These are phyloP conservation scores for Podaxis rugospora DNA, from an alignment of 768 basidiomycete genomes.

Conservation along the genomic window DNA sequence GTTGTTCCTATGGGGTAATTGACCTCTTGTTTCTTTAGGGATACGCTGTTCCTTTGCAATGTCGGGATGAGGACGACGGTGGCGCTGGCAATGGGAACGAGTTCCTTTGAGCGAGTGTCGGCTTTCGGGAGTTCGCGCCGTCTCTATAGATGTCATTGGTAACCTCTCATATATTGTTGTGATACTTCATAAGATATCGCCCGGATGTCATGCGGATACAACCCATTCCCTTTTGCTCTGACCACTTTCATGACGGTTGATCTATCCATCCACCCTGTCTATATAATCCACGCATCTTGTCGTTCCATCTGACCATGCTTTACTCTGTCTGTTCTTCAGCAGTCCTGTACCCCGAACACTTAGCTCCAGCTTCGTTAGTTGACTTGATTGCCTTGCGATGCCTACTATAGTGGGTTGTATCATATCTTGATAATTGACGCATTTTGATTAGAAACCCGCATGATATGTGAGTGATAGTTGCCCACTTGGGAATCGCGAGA, in stretches of 20 bases:
- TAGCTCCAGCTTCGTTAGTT: not conserved
- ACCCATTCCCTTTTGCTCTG: not conserved
- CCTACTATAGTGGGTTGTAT: not conserved
- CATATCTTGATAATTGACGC: not conserved
- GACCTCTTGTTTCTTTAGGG: constrained; percentile 14
- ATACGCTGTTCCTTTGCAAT: constrained; percentile 23
- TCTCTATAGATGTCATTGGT: not conserved
- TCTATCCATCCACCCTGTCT: not conserved
- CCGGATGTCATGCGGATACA: not conserved
- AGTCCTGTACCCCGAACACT: not conserved
- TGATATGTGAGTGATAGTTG: not conserved
- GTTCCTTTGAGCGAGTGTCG: not conserved
- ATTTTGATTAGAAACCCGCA: not conserved
- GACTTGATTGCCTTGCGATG: not conserved
- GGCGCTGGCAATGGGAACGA: not conserved
- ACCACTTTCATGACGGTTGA: not conserved
- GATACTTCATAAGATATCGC: not conserved
- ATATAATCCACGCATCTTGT: not conserved
- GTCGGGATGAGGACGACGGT: constrained; percentile 16
- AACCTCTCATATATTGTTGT: not conserved
- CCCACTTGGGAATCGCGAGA: too few species aligned
- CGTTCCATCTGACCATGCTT: not conserved
- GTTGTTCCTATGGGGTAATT: not conserved
- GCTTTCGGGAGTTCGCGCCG: not conserved
- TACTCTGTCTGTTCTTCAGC: not conserved